Evolutionary conservation across 1,284 basidiomycete genomes (phyloP).

Genomic region (Ceratobasidium sp.): DNA sequence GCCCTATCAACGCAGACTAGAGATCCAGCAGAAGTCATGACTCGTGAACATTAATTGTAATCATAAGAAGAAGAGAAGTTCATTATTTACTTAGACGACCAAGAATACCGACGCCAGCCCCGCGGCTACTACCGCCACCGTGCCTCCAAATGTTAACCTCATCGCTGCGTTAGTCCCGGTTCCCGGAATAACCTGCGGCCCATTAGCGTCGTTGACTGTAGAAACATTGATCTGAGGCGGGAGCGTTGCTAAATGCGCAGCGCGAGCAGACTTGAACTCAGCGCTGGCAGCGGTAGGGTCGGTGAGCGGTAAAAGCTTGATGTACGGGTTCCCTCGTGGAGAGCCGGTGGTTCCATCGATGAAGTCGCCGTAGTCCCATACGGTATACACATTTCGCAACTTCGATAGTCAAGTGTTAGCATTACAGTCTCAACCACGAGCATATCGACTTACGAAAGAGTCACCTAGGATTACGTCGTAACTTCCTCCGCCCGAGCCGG

Average conservation of each 20-base stretch:
- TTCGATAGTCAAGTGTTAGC: not conserved
- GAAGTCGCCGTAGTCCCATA: constrained; percentile 26
- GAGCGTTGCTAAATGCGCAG: constrained; percentile 18
- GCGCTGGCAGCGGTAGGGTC: constrained; percentile 15
- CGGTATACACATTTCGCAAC: constrained; percentile 28
- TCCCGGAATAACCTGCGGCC: constrained; percentile 14
- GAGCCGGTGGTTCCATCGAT: not conserved
- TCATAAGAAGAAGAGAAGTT: not conserved
- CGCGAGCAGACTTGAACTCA: constrained; percentile 25
- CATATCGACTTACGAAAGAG: not conserved
- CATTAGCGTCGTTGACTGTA: constrained; percentile 3
- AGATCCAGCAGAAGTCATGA: too few species aligned
- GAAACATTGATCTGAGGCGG: constrained; percentile 16
- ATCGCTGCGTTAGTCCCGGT: not conserved
- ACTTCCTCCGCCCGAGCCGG: constrained; percentile 7
- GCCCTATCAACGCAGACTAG: too few species aligned
- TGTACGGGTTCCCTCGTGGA: constrained; percentile 12
- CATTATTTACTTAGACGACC: not conserved
- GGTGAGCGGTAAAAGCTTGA: constrained; percentile 37
- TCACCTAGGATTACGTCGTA: constrained; percentile 18
- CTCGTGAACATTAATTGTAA: too few species aligned
- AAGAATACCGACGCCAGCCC: not conserved
- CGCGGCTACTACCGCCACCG: not conserved
- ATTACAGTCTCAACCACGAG: not conserved
- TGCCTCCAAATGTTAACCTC: not conserved